Evolutionary conservation across 108 stramenopile genomes (phyloP), one percentile per base, ranked within the genome.

Genomic region (Skeletonema tropicum): DNA sequence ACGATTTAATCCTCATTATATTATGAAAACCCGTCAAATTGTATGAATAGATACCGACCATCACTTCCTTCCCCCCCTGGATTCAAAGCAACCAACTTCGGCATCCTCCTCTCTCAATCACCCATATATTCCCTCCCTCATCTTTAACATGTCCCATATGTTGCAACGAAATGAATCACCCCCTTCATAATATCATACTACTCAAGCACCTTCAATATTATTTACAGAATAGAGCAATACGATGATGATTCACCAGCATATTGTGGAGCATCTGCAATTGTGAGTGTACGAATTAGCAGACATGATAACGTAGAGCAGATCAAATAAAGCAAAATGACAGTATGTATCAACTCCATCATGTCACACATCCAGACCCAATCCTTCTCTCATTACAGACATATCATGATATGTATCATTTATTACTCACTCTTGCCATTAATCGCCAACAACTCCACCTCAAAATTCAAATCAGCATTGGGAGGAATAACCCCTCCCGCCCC

Each of bases 401-500:
- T n/a, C n/a, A n/a, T n/a, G n/a, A n/a, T n/a, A n/a, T n/a, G n/a
- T n/a, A n/a, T n/a, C n/a, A n/a, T n/a, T n/a, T n/a, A n/a, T n/a
- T n/a, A n/a, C n/a, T 68, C 41, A 79, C 71, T 79, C 49, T 73
- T 67, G 26, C 68, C 67, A 77, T 82, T 76, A 71, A 92, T 92
- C 26, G 39, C 78, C 75, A 93, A 72, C 17, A 93, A 64, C 59
- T 93, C 89, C 13, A 90, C 90, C 61, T 88, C 86, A 71, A 94
- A 94, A 10, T 86, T 85, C 30, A 94, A 73, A 79, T 91, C 89
- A 15, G 93, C 93, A 75, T 94, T 89, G 67, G 90, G 90, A 30
- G 97, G 97, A 62, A 98, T 97, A 8, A 96, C 89, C 12, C 92
- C 92, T 7, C 91, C 90, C 0, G 93, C 93, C 41, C 94, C 94